phyloP scores from a whole-genome alignment of 1,284 basidiomycete species.

The Anthracocystis panici-leucophaei region DNA sequence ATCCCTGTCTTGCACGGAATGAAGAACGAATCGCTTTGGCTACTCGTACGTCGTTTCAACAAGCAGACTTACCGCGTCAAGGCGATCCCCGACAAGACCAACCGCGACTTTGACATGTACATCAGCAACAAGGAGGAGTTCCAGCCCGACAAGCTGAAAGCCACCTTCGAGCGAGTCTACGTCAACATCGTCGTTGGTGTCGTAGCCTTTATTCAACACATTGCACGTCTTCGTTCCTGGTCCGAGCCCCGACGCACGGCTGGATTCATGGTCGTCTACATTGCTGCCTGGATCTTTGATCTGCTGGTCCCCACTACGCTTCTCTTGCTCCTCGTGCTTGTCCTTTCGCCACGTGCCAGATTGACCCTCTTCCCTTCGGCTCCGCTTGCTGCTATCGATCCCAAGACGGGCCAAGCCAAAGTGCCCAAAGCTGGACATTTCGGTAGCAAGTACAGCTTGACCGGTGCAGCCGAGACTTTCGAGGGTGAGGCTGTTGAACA shows the following conservation, averaged over 20 bases:
- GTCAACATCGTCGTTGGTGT: slow-evolving; percentile 72
- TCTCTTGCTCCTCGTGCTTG: slow-evolving; percentile 71
- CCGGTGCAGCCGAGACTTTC: slow-evolving; percentile 69
- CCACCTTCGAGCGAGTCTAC: slow-evolving; percentile 74
- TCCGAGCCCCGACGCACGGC: slow-evolving; percentile 72
- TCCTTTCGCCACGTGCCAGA: slow-evolving; percentile 72
- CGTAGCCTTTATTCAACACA: slow-evolving; percentile 72
- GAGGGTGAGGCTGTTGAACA: slow-evolving; percentile 72
- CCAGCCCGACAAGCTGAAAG: slow-evolving; percentile 73
- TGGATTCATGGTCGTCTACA: slow-evolving; percentile 68
- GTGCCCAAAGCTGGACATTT: slow-evolving; percentile 65
- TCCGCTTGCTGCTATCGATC: slow-evolving; percentile 70
- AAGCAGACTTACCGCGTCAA: slow-evolving; percentile 72
- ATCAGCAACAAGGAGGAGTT: slow-evolving; percentile 72
- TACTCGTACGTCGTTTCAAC: slow-evolving; percentile 72
- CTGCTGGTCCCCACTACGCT: slow-evolving; percentile 55
- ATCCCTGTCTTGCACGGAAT: slow-evolving; percentile 68
- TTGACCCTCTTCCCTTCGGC: slow-evolving; percentile 74
- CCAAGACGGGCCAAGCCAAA: slow-evolving; percentile 63
- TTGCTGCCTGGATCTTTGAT: slow-evolving; percentile 37
- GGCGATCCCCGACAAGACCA: slow-evolving; percentile 58
- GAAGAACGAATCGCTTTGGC: slow-evolving; percentile 71
- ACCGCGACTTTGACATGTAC: slow-evolving; percentile 71
- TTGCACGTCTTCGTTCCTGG: slow-evolving; percentile 74
- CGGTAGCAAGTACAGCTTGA: slow-evolving; percentile 55